Percentiles rank a stretch among this genome's conserved stretches.
These are phyloP conservation scores for Pterocarpus macrocarpus DNA, from an alignment of 306 rosid genomes.

Conservation along the genomic window DNA sequence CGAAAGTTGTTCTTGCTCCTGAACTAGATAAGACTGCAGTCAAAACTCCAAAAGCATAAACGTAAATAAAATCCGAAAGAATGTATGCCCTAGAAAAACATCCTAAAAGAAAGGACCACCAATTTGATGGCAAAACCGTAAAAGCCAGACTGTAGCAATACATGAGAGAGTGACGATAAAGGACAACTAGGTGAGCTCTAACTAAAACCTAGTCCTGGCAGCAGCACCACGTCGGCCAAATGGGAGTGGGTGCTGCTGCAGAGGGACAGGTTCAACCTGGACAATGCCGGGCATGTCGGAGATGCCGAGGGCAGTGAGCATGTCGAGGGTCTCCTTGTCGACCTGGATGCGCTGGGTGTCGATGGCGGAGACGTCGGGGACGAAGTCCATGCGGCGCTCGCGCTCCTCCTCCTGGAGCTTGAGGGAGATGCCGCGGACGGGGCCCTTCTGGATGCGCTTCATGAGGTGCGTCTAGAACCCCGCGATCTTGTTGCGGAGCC, in stretches of 20 bases:
- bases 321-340: slow-evolving; percentile 61
- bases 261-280: slow-evolving; percentile 43
- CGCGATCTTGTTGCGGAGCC: slow-evolving; percentile 63
- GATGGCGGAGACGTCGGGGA: slow-evolving; percentile 57
- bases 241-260: slow-evolving; percentile 11
- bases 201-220: not conserved
- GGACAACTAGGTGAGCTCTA: too few species aligned
- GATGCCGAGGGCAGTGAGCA: slow-evolving; percentile 57
- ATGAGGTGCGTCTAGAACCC: slow-evolving; percentile 63
- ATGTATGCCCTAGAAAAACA: not conserved
- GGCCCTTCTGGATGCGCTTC: slow-evolving; percentile 66
- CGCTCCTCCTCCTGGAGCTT: slow-evolving; percentile 53
- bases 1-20: too few species aligned
- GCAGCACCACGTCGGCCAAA: not conserved
- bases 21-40: too few species aligned
- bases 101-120: not conserved
- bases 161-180: not conserved
- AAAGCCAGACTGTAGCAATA: not conserved
- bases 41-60: too few species aligned
- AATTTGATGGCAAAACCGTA: not conserved
- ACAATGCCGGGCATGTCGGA: slow-evolving; percentile 46
- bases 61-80: not conserved
- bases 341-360: slow-evolving; percentile 50
- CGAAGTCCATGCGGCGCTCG: slow-evolving; percentile 64
- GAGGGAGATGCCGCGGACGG: slow-evolving; percentile 62